Base-by-base conservation (phyloP, 106 monocot genomes). In the Dendrobium nobile region DNA sequence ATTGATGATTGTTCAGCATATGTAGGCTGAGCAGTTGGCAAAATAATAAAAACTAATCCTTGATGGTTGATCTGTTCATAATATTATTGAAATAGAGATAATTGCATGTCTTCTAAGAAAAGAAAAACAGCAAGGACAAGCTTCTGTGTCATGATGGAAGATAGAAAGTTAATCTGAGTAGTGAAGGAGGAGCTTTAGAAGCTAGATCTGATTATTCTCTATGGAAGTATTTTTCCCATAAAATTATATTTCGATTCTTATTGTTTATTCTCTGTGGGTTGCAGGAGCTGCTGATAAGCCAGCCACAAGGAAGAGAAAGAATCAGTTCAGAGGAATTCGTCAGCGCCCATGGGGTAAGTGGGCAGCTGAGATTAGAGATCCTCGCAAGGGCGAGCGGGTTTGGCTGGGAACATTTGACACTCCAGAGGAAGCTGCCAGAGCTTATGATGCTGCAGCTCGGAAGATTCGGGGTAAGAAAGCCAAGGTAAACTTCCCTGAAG, bases 341-440 rank as follows among this genome's bases (percentile, higher is more conserved):
- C 90, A 89, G 86, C 92, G 95, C 6, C 95, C 95, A 43, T 95
- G 95, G 95, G 95, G 95, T 47, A 92, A 95, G 77, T 95, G 95
- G 95, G 92, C 95, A 15, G 95, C 95, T 47, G 95, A 95, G 77
- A 95, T 95, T 75, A 85, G 95, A 79, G 95, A 95, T 73, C 95
- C 95, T 17, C 64, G 85, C 75, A 92, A 92, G 77, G 95, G 92
- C 22, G 86, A 87, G 11, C 88, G 92, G 17, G 90, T 92, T 15
- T 95, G 95, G 95, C 90, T 95, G 16, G 95, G 95, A 27, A 95
- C 95, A 3, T 95, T 89, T 84, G 85, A 88, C 82, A 90, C 90
- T 73, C 92, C 95, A 37, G 95, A 95, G 61, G 95, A 95, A 77
- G 95, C 95, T 75, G 95, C 95, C 0, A 88, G 87, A 80, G 91